These are phyloP conservation scores for Streptanthus diversifolius DNA, from an alignment of 345 rosid species.

Conservation along the genomic window DNA sequence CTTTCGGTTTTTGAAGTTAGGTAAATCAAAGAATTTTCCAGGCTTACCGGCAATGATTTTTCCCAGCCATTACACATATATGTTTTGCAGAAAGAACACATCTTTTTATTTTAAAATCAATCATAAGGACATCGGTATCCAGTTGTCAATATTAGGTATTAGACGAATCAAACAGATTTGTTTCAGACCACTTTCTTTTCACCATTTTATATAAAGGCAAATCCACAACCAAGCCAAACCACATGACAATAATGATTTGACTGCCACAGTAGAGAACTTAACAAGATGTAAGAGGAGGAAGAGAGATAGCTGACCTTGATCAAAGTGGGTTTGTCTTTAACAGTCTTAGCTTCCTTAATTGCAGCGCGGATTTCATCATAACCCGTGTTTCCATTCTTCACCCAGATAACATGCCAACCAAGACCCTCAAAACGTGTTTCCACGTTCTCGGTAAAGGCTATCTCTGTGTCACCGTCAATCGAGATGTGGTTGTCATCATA, in stretches of 20 bases:
- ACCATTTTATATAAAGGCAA: background rate
- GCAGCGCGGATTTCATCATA: slow-evolving; percentile 98
- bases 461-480: slow-evolving; percentile 93
- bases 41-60: slow-evolving; percentile 80
- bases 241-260: background rate
- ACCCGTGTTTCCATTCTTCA: slow-evolving; percentile 96
- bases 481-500: slow-evolving; percentile 99
- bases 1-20: background rate
- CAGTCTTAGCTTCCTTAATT: slow-evolving; percentile 95
- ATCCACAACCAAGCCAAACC: slow-evolving; percentile 26
- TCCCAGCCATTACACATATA: slow-evolving; percentile 65
- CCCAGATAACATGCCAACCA: slow-evolving; percentile 99
- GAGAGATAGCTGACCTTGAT: slow-evolving; percentile 49
- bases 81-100: background rate
- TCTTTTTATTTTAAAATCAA: background rate
- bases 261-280: background rate
- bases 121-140: background rate
- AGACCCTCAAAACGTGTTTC: slow-evolving; percentile 85
- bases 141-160: no score
- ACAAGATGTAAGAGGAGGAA: background rate
- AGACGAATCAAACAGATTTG: background rate
- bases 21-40: background rate
- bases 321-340: slow-evolving; percentile 85
- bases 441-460: slow-evolving; percentile 90
- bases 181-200: background rate